phyloP scores from a whole-genome alignment of 177 flowering plant genomes.

The Vitis hybrid region DNA sequence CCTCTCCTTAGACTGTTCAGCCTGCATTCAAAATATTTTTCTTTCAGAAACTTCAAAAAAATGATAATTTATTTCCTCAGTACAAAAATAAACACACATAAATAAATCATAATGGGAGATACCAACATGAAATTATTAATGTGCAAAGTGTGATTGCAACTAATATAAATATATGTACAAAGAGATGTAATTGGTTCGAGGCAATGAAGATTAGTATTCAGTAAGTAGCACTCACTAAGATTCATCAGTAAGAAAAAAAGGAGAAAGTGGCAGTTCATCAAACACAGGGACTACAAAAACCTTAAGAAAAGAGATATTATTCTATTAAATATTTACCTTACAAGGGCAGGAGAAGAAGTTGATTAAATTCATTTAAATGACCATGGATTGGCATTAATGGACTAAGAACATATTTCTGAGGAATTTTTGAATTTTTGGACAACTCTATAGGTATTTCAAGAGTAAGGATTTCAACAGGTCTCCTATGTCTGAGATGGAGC shows the following conservation, averaged over 20 bases:
- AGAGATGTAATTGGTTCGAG: too few relatives aligned
- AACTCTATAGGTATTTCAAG: too few relatives aligned
- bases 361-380: background rate
- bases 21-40: constrained; percentile 33
- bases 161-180: background rate
- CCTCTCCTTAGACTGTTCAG: constrained; percentile 33
- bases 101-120: background rate
- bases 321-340: too few relatives aligned
- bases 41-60: constrained; percentile 6
- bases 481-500: too few relatives aligned
- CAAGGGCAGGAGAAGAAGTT: background rate
- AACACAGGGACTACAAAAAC: background rate
- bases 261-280: background rate
- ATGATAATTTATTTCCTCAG: background rate
- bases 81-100: background rate
- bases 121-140: background rate
- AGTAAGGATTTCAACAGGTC: too few relatives aligned
- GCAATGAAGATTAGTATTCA: too few relatives aligned
- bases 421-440: too few relatives aligned
- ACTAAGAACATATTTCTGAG: too few relatives aligned
- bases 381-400: too few relatives aligned
- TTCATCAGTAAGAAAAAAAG: too few relatives aligned
- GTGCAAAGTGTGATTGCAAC: background rate
- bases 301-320: background rate
- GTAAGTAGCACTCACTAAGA: too few relatives aligned